Conservation (phyloP, 2,329 filamentous ascomycete genomes). For the Fusarium nanum region DNA sequence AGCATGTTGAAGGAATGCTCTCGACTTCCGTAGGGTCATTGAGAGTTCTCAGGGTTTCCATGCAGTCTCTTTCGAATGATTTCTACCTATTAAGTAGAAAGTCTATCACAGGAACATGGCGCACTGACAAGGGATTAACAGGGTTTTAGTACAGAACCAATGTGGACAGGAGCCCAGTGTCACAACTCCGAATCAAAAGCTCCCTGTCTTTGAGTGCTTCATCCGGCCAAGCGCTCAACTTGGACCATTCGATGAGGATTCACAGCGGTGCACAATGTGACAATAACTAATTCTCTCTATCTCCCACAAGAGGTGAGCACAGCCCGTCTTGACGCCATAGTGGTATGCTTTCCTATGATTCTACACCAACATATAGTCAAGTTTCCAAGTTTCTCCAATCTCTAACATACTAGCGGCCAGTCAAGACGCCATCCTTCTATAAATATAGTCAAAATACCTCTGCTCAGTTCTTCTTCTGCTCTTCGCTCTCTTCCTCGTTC, state of each 20-base stretch:
- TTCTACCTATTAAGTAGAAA: neutral
- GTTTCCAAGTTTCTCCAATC: conserved; percentile 15
- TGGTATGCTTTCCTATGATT: no score
- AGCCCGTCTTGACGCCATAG: no score
- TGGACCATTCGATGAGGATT: neutral
- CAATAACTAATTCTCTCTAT: neutral
- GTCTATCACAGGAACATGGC: neutral
- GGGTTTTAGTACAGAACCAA: neutral
- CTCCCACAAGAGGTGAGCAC: neutral
- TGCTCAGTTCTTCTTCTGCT: conserved; percentile 20
- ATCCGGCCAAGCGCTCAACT: neutral
- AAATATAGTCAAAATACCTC: neutral
- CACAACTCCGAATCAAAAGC: neutral
- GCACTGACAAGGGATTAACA: neutral
- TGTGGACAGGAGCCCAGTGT: neutral
- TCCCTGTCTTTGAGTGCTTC: neutral
- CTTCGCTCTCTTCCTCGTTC: conserved; percentile 42
- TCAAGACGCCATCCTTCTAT: conserved; percentile 10
- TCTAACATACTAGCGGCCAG: conserved; percentile 13
- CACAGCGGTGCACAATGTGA: neutral
- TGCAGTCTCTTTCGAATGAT: neutral
- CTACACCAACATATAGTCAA: neutral
- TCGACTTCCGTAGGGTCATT: neutral
- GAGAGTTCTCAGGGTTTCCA: neutral
- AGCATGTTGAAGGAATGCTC: neutral